Evolutionary conservation across 345 rosid genomes (phyloP), one percentile per base, ranked within the genome.

Genomic region (Camelina laxa): DNA sequence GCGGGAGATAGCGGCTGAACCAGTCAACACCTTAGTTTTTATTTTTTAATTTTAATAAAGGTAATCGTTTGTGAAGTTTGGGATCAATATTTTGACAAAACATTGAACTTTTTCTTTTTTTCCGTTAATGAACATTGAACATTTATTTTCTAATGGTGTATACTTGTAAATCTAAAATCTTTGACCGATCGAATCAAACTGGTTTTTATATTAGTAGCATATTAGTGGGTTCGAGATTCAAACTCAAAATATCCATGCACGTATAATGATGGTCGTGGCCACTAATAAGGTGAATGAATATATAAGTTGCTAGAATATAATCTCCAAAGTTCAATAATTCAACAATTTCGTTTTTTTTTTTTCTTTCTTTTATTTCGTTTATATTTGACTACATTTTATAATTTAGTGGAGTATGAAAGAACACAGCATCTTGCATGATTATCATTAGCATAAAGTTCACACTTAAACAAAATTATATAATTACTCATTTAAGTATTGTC

Each of bases 261-360:
- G 35, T 56, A 57, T 74, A 3, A 48, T 58, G 22, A 27, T 59
- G 67, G 78, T 35, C 78, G 72, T 66, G 51, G 66, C 54, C 78
- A 59, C 73, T 56, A 35, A 9, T 6, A 24, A 47, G 14, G 16
- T 11, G 58, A 65, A n/a, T n/a, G 58, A 55, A 55, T 5, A 24
- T 22, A 24, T 19, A 65, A 47, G 17, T 33, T 61, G 27, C 57
- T 47, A 65, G 58, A 42, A 21, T 54, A 5, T 45, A 74, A 35
- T 56, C 21, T n/a, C 35, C 48, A 65, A 13, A 45, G n/a, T 45
- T 42, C 31, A 66, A 48, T 48, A 15, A 58, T 59, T 50, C 38
- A 58, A 59, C 55, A 36, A 1, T 0, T 3, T 6, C 14, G 9
- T 2, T 16, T 12, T 13, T 33, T 13, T 33, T 36, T 33, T 1